Percentiles rank a stretch among this genome's conserved stretches.
Conservation (phyloP, 768 basidiomycete species). For the Kwoniella sp. region DNA sequence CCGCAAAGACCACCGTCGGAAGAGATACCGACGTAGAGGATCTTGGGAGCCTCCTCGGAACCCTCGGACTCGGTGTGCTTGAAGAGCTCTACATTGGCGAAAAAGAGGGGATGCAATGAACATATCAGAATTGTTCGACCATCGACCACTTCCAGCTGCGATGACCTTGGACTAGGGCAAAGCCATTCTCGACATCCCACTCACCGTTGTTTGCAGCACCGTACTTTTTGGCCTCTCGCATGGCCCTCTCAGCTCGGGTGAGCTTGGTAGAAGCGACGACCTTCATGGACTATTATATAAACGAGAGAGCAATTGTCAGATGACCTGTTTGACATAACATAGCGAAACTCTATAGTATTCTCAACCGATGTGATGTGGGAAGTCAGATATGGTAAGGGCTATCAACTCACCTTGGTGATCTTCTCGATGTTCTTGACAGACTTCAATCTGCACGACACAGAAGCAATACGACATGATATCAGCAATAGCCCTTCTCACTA, state of each 20-base stretch:
- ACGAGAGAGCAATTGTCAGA: neutral
- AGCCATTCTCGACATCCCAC: constrained; percentile 16
- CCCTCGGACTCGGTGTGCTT: constrained; percentile 65
- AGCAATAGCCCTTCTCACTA: constrained; percentile 6
- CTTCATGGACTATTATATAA: constrained; percentile 94
- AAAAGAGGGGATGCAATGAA: constrained; percentile 21
- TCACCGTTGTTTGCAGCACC: constrained; percentile 65
- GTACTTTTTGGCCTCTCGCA: constrained; percentile 87
- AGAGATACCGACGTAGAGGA: constrained; percentile 90
- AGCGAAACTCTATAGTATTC: too few species aligned
- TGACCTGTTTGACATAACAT: neutral
- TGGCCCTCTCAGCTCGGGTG: constrained; percentile 89
- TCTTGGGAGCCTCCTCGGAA: constrained; percentile 61
- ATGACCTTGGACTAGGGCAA: too few species aligned
- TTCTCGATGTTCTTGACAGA: constrained; percentile 98
- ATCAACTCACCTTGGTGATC: constrained; percentile 91
- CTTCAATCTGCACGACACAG: constrained; percentile 58
- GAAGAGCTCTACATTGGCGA: constrained; percentile 92
- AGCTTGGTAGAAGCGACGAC: constrained; percentile 99
- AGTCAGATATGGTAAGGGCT: too few species aligned
- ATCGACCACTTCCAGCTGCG: too few species aligned
- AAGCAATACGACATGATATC: constrained; percentile 54
- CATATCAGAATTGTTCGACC: too few species aligned
- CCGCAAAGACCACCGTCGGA: constrained; percentile 99
- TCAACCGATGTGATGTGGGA: too few species aligned